phyloP scores from a whole-genome alignment of 495 filamentous ascomycete species.

The Aspergillus biplanus region DNA sequence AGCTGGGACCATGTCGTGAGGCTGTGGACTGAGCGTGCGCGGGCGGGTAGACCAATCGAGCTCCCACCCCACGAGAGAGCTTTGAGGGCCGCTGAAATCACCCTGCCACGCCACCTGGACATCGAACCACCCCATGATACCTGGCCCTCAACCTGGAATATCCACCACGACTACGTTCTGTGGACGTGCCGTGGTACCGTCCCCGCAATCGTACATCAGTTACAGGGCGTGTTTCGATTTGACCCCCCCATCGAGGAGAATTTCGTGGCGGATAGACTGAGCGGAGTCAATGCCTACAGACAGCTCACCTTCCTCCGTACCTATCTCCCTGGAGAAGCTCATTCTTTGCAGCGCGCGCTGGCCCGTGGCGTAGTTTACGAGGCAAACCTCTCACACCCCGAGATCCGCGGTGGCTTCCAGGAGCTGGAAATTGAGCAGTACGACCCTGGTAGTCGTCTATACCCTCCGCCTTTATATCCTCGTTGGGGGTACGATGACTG shows the following conservation, averaged over 20 bases:
- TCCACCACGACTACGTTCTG: constrained; percentile 24
- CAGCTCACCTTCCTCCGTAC: constrained; percentile 23
- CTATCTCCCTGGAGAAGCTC: constrained; percentile 25
- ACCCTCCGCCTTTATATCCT: constrained; percentile 10
- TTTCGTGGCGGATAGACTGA: constrained; percentile 20
- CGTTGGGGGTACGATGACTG: constrained; percentile 11
- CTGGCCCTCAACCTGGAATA: constrained; percentile 17
- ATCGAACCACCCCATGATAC: constrained; percentile 13
- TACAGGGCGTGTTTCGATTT: constrained; percentile 23
- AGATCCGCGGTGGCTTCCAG: constrained; percentile 20
- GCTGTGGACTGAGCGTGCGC: neutral
- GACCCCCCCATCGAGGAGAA: constrained; percentile 13
- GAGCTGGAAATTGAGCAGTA: constrained; percentile 15
- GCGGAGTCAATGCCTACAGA: constrained; percentile 19
- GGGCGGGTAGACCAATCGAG: neutral
- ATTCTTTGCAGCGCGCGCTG: constrained; percentile 24
- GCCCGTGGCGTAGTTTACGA: constrained; percentile 24
- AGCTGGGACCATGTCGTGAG: neutral
- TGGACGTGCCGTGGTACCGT: constrained; percentile 25
- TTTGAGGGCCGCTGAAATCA: constrained; percentile 13
- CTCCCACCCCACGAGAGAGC: neutral
- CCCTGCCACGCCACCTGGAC: constrained; percentile 11
- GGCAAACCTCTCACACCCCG: constrained; percentile 12
- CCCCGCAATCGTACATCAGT: constrained; percentile 18
- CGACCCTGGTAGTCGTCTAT: constrained; percentile 5